These are phyloP conservation scores for Xylaria acuta DNA, from an alignment of 495 filamentous ascomycete genomes.

Conservation along the genomic window DNA sequence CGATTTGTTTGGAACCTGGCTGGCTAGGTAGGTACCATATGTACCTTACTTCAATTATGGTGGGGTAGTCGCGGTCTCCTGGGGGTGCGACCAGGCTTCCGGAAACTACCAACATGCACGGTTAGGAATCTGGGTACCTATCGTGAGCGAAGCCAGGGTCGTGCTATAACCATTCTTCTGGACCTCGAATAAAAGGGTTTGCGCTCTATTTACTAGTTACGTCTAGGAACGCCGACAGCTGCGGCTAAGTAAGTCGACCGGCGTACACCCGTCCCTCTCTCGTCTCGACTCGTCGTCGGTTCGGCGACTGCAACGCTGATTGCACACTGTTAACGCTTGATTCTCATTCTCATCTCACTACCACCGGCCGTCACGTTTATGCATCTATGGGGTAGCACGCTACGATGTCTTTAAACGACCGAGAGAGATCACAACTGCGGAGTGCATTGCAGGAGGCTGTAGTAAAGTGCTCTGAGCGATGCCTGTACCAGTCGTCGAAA, in stretches of 20 bases:
- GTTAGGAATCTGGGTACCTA: no score
- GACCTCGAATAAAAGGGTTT: no score
- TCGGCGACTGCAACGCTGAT: background rate
- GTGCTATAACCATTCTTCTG: background rate
- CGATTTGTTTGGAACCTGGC: background rate
- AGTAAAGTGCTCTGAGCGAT: conserved; percentile 90
- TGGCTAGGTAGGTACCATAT: no score
- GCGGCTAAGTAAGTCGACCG: background rate
- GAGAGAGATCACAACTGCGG: conserved; percentile 57
- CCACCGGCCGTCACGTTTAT: background rate
- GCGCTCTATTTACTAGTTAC: background rate
- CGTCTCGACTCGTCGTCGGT: background rate
- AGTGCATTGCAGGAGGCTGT: conserved; percentile 79
- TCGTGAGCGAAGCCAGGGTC: background rate
- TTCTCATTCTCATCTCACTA: background rate
- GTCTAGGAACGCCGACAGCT: background rate
- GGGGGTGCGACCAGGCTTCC: background rate
- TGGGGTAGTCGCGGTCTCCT: background rate
- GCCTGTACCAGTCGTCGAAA: conserved; percentile 96
- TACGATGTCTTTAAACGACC: conserved; percentile 50
- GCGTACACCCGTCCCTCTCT: background rate
- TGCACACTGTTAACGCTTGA: background rate
- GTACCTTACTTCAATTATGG: background rate
- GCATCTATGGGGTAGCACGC: conserved; percentile 20
- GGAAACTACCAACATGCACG: background rate